These are phyloP conservation scores for Curvularia eragrostidis DNA, from an alignment of 2,329 filamentous ascomycete species.

Conservation along the genomic window DNA sequence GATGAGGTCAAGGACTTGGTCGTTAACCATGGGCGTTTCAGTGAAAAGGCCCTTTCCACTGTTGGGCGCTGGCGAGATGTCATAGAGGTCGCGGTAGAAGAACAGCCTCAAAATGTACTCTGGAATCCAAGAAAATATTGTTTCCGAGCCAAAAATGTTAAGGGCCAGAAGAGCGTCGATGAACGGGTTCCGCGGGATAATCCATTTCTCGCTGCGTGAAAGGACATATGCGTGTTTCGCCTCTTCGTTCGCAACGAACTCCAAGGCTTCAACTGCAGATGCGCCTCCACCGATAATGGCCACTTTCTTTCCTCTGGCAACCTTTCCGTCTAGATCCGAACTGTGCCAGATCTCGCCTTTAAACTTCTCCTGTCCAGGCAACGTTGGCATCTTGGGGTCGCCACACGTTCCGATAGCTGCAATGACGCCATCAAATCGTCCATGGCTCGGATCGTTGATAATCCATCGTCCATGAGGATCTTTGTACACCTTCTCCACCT, in stretches of 20 bases:
- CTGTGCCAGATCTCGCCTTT: constrained; percentile 77
- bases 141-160: constrained; percentile 82
- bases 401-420: constrained; percentile 82
- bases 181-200: constrained; percentile 80
- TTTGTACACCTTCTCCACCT: constrained; percentile 72
- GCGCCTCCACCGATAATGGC: constrained; percentile 80
- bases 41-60: constrained; percentile 75
- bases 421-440: constrained; percentile 79
- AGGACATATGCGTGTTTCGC: constrained; percentile 75
- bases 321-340: constrained; percentile 73
- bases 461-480: constrained; percentile 75
- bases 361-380: constrained; percentile 75
- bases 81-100: constrained; percentile 82
- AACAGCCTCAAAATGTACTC: constrained; percentile 76
- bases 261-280: constrained; percentile 80
- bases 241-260: constrained; percentile 73
- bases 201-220: constrained; percentile 83
- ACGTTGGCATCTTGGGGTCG: constrained; percentile 73
- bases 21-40: constrained; percentile 87
- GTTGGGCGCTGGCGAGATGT: constrained; percentile 67
- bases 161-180: constrained; percentile 75
- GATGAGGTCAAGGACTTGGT: constrained; percentile 77
- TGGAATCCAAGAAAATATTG: constrained; percentile 76
- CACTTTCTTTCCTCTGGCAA: constrained; percentile 76
- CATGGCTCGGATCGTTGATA: constrained; percentile 73